Percentiles rank a stretch among this genome's conserved stretches.
Conservation (phyloP, 2,329 filamentous ascomycete genomes). For the Mollisiaceae sp. region DNA sequence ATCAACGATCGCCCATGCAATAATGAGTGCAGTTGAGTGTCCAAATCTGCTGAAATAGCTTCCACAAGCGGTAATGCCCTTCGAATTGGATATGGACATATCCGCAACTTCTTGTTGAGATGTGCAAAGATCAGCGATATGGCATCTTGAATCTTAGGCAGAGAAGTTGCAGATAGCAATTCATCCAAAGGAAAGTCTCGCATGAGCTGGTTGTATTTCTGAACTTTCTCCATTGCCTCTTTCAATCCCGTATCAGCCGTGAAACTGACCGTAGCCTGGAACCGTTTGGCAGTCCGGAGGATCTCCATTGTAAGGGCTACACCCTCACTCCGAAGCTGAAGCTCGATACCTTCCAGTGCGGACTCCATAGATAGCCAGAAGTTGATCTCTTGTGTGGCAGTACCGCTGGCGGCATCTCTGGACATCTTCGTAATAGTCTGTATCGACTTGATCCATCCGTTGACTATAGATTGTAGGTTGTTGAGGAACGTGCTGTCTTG, state of each 20-base stretch:
- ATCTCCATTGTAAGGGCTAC: conserved; percentile 92
- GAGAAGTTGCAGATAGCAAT: conserved; percentile 85
- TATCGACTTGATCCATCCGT: conserved; percentile 98
- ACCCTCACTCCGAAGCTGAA: conserved; percentile 84
- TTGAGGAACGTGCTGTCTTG: conserved; percentile 93
- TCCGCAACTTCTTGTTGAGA: conserved; percentile 96
- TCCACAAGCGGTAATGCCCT: conserved; percentile 93
- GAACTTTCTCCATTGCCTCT: conserved; percentile 93
- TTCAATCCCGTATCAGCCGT: conserved; percentile 94
- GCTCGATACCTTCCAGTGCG: conserved; percentile 88
- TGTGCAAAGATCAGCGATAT: conserved; percentile 90
- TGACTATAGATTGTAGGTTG: conserved; percentile 89
- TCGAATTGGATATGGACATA: conserved; percentile 93
- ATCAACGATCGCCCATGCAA: conserved; percentile 88
- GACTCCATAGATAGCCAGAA: conserved; percentile 99
- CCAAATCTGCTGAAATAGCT: conserved; percentile 92
- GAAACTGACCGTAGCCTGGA: conserved; percentile 97
- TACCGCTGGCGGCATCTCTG: conserved; percentile 75
- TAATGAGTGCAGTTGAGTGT: conserved; percentile 82
- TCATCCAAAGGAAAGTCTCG: conserved; percentile 97
- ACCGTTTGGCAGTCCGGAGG: conserved; percentile 94
- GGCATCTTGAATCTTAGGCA: conserved; percentile 87
- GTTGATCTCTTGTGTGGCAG: conserved; percentile 96
- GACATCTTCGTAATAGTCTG: conserved; percentile 95
- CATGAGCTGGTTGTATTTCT: conserved; percentile 99